Evolutionary conservation across 1,284 basidiomycete species (phyloP), one percentile per base, ranked within the genome.

Genomic region (Sporisorium sorghi): DNA sequence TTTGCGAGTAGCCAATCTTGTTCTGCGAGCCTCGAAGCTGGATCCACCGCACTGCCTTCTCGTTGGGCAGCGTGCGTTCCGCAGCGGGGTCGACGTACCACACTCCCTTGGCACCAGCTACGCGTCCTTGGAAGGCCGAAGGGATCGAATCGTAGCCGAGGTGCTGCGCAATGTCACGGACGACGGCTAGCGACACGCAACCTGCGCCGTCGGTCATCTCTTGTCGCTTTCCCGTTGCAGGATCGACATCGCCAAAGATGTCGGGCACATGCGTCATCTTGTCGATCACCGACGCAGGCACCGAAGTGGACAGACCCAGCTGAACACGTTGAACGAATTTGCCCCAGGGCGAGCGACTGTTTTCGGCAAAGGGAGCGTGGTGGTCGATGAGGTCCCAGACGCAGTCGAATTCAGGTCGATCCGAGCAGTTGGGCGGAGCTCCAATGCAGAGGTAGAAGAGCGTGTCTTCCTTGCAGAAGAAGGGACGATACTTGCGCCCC

Each of bases 31-130:
- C 69, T 6, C 83, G 71, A 14, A 83, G 56, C 37, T 73, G 61
- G 65, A 84, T 73, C 35, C 42, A 42, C 44, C 61, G 49, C 21
- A 23, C 30, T 23, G 52, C 10, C 47, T 52, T 47, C 46, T 65
- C 23, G 44, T 50, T 28, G 35, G 48, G 32, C 2, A 55, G 6
- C 35, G 58, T 11, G 50, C 58, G 32, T 47, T 28, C 17, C 30
- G 70, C 74, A 51, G 69, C 5, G 55, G 75, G 39, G 47, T 79
- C 79, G 35, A 47, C 11, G 6, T 30, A 55, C 61, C 50, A 71
- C 40, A 66, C 53, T 50, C 82, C 82, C 51, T 84, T 84, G 12
- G 77, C 72, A 0, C 75, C 72, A 1, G 77, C 81, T 15, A 82
- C 52, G 0, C 83, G 69, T 10, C 65, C 83, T 58, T 84, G 83